Base-by-base conservation (phyloP, 1,284 basidiomycete genomes). In the Pseudozyma thailandica region DNA sequence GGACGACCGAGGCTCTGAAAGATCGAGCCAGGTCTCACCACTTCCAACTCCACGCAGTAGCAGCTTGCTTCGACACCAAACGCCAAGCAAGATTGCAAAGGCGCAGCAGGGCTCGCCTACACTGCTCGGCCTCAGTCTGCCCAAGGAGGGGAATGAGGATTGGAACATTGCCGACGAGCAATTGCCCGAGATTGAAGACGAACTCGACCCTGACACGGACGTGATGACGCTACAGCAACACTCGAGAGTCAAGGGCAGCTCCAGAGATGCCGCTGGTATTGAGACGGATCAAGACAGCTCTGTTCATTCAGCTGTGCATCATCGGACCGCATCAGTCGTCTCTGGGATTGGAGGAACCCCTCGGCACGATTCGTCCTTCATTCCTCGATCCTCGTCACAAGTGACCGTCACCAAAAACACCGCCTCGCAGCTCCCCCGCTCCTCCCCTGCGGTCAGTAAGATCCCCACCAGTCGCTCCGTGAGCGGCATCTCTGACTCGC, bases 111-210 rank as follows among this genome's bases (percentile, higher is more conserved):
- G 45, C 6, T 70, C 66, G 26, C 69, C 69, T 2, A 65, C 60
- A 3, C 31, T 72, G 51, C 50, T 72, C 7, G 60, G 69, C 7
- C 42, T 72, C 16, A 54, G 62, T 25, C 43, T 70, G 42, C 53
- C 55, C 16, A 63, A 48, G 46, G 62, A 68, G 1, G 73, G 70
- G n/a, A 26, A 51, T 20, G 57, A 59, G 26, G 45, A 35, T 18
- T 75, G 73, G 70, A 65, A 47, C 39, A 56, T 75, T n/a, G 69
- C 61, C 3, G 70, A 75, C 33, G 70, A 75, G 55, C 50, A 63
- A 41, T 25, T 69, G 68, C 54, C 56, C 5, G 66, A 70, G 41
- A 54, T 64, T n/a, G 59, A 51, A 4, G 54, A 69, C 10, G 65
- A 69, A 53, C 41, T 60, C 27, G 21, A 44, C 12, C 48, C 51